Conservation (phyloP, 148 eudicot genomes). For the Fallopia convolvulus region DNA sequence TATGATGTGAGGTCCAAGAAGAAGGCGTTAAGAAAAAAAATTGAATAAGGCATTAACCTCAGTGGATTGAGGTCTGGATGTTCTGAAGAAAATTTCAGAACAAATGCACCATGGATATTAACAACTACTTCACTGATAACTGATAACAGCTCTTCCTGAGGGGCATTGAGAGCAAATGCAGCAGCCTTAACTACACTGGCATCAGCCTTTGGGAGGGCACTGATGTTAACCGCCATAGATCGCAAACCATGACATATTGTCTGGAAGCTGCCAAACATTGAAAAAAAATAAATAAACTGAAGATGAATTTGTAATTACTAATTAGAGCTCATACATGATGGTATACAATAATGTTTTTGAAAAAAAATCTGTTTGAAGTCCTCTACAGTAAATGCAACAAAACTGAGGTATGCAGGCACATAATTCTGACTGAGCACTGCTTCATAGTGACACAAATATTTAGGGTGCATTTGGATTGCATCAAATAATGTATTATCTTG, state of each 20-base stretch:
- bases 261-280: conserved; percentile 38
- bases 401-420: not conserved
- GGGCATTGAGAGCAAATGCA: conserved; percentile 47
- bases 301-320: not conserved
- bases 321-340: not conserved
- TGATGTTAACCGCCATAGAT: conserved; percentile 49
- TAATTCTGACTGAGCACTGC: not conserved
- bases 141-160: conserved; percentile 53
- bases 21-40: not conserved
- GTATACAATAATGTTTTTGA: not conserved
- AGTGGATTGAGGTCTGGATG: conserved; percentile 52
- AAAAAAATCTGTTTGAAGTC: not conserved
- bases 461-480: not conserved
- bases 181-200: conserved; percentile 45
- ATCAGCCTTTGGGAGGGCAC: conserved; percentile 32
- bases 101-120: conserved; percentile 60
- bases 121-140: conserved; percentile 52
- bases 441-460: not conserved
- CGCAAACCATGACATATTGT: conserved; percentile 63
- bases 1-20: not conserved
- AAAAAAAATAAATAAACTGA: not conserved
- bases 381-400: not conserved
- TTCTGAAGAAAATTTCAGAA: conserved; percentile 58
- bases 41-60: conserved; percentile 36
- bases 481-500: no score